phyloP scores from a whole-genome alignment of 2,329 filamentous ascomycete genomes.

The Fusarium odoratissimum region DNA sequence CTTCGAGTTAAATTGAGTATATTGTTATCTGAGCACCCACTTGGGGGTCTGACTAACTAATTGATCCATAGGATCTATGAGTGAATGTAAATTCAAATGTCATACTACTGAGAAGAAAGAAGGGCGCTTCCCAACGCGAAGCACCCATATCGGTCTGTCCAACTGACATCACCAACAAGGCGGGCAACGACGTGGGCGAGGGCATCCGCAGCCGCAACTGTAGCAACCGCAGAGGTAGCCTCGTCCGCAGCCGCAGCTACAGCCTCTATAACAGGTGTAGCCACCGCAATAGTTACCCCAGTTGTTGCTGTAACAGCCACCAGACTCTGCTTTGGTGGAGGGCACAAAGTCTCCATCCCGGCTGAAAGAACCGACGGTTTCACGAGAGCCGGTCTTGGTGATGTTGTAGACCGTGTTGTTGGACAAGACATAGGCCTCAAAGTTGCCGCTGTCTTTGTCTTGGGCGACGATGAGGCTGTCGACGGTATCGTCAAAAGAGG shows the following conservation, averaged over 20 bases:
- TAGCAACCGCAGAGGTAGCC: neutral
- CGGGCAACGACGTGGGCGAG: neutral
- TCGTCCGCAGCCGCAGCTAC: neutral
- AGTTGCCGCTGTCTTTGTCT: neutral
- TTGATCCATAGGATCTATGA: neutral
- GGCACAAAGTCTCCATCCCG: neutral
- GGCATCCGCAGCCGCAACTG: neutral
- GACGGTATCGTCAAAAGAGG: neutral
- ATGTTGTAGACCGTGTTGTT: neutral
- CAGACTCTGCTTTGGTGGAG: neutral
- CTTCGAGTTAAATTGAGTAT: neutral
- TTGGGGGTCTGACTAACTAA: neutral
- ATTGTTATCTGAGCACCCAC: neutral
- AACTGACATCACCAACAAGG: neutral
- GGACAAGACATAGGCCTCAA: neutral
- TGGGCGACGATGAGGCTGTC: neutral
- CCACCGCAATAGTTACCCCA: neutral
- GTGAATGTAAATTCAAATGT: neutral
- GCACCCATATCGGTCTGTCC: rapidly evolving
- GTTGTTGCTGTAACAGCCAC: neutral
- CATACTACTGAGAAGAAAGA: neutral
- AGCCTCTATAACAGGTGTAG: neutral
- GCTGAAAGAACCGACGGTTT: neutral
- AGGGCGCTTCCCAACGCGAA: rapidly evolving
- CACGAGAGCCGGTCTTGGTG: neutral